These are phyloP conservation scores for Platanthera zijinensis DNA, from an alignment of 106 monocot species.

Conservation along the genomic window DNA sequence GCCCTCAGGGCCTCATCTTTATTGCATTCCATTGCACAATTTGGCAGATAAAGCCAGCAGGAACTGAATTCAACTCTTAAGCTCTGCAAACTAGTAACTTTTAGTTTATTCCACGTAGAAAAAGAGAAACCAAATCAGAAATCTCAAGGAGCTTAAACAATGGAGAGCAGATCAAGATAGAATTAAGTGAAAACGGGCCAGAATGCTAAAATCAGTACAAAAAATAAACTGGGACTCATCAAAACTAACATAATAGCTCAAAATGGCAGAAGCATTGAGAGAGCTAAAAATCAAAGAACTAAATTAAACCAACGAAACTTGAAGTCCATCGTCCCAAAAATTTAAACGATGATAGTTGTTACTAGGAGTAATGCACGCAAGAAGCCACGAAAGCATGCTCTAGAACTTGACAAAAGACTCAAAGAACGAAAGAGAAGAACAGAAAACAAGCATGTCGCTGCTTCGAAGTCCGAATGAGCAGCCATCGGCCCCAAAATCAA, in stretches of 20 bases:
- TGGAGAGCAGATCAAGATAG: too few species aligned
- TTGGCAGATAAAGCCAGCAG: not conserved
- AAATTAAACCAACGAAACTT: not conserved
- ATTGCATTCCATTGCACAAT: slow-evolving; percentile 46
- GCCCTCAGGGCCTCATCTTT: slow-evolving; percentile 62
- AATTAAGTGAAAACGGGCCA: too few species aligned
- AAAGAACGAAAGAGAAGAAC: not conserved
- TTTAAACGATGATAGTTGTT: not conserved
- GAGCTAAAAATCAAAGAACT: too few species aligned
- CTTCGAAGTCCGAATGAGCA: too few species aligned
- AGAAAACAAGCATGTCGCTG: too few species aligned
- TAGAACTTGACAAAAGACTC: not conserved
- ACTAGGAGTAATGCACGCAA: not conserved
- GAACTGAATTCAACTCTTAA: too few species aligned
- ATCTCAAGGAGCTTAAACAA: not conserved
- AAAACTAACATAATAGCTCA: too few species aligned
- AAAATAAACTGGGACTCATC: too few species aligned
- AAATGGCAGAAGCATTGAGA: too few species aligned
- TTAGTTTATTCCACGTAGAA: not conserved
- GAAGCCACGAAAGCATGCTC: not conserved
- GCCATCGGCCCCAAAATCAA: too few species aligned
- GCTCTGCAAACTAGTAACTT: too few species aligned
- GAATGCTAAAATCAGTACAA: not conserved
- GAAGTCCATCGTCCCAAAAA: not conserved
- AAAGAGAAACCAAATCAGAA: too few species aligned